phyloP scores from a whole-genome alignment of 257 asterid genomes.

The Solanum chilense region DNA sequence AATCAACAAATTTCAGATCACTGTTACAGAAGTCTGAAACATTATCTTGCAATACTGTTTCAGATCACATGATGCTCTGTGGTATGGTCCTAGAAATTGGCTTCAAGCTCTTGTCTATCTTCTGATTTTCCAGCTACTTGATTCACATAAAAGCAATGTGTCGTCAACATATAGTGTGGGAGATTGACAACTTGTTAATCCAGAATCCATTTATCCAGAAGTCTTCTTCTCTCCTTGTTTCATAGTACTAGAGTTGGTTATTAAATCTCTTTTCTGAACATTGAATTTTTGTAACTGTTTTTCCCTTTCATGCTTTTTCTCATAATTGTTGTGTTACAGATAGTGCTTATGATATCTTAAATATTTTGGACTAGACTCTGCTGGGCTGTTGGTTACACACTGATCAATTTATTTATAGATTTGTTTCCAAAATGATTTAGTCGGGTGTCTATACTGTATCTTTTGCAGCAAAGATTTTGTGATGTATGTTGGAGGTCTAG shows the following conservation, averaged over 20 bases:
- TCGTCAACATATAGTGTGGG: neutral
- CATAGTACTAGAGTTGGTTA: neutral
- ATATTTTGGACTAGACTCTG: neutral
- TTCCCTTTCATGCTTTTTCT: neutral
- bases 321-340: neutral
- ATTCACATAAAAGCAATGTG: neutral
- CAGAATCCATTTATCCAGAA: neutral
- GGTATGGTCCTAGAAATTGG: neutral
- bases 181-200: neutral
- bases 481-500: conserved; percentile 80
- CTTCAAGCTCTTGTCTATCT: neutral
- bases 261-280: neutral
- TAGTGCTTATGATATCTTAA: neutral
- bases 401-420: neutral
- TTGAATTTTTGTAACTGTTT: neutral
- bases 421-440: neutral
- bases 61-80: neutral
- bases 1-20: neutral
- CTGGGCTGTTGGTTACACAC: neutral
- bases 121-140: neutral
- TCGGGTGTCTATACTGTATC: neutral
- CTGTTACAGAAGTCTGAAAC: neutral
- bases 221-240: neutral
- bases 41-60: neutral
- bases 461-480: conserved; percentile 71